Conservation (phyloP, 2,329 filamentous ascomycete genomes). For the Diaporthe sp. region DNA sequence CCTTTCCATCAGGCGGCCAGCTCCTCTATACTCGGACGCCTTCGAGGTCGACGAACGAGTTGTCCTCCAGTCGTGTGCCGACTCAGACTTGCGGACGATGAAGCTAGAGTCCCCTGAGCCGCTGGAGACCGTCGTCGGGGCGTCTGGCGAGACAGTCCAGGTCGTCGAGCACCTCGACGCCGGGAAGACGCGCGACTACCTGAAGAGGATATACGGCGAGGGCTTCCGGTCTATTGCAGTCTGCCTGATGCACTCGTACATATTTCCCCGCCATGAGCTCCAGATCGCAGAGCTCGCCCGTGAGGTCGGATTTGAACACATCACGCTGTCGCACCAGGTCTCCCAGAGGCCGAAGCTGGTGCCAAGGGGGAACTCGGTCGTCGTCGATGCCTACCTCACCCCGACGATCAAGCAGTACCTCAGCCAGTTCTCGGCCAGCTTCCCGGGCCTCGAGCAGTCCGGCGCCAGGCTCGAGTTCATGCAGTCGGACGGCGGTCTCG, state of each 20-base stretch:
- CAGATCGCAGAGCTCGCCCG: slow-evolving; percentile 79
- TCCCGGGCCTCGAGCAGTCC: slow-evolving; percentile 75
- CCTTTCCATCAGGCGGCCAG: slow-evolving; percentile 73
- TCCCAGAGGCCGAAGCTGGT: slow-evolving; percentile 87
- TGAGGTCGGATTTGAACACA: slow-evolving; percentile 83
- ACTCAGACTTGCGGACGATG: slow-evolving; percentile 28
- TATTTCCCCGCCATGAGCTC: slow-evolving; percentile 56
- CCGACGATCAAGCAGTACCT: slow-evolving; percentile 80
- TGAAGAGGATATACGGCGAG: slow-evolving; percentile 56
- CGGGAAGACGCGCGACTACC: slow-evolving; percentile 35
- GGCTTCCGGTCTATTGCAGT: slow-evolving; percentile 54
- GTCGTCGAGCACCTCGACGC: slow-evolving; percentile 46
- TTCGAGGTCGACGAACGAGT: slow-evolving; percentile 58
- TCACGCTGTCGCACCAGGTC: slow-evolving; percentile 80
- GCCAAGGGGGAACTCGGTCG: slow-evolving; percentile 78
- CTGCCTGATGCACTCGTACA: slow-evolving; percentile 51
- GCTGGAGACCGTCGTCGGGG: slow-evolving; percentile 36
- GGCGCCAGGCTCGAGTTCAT: slow-evolving; percentile 89
- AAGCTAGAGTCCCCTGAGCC: neutral
- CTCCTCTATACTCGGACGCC: slow-evolving; percentile 74
- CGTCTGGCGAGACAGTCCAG: slow-evolving; percentile 49
- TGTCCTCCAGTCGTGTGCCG: slow-evolving; percentile 13
- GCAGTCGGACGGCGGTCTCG: slow-evolving; percentile 73
- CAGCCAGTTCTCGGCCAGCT: slow-evolving; percentile 79
- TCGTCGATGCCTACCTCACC: slow-evolving; percentile 81